These are phyloP conservation scores for Lasiodiplodia sp. DNA, from an alignment of 2,329 filamentous ascomycete genomes.

Conservation along the genomic window DNA sequence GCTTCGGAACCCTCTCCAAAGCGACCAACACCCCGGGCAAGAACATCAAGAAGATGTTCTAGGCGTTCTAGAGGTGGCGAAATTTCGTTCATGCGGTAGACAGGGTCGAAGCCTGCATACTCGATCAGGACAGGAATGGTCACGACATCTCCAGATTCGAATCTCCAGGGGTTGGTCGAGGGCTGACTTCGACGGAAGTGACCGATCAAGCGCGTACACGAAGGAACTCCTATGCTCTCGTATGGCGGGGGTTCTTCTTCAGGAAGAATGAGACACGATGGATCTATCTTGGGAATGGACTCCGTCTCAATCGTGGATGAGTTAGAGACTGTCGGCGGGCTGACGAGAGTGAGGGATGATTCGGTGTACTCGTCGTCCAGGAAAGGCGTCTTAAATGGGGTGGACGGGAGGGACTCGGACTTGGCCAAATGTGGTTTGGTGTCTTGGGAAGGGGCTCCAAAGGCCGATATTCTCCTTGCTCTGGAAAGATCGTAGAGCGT, in stretches of 20 bases:
- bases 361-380: constrained; percentile 39
- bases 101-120: constrained; percentile 64
- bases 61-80: constrained; percentile 55
- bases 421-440: constrained; percentile 16
- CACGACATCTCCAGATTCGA: constrained; percentile 42
- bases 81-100: constrained; percentile 56
- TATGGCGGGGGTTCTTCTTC: constrained; percentile 58
- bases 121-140: constrained; percentile 71
- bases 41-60: constrained; percentile 48
- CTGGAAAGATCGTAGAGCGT: constrained; percentile 79
- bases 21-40: constrained; percentile 33
- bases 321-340: constrained; percentile 40
- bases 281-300: constrained; percentile 51
- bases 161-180: constrained; percentile 48
- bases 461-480: constrained; percentile 58
- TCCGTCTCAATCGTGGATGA: constrained; percentile 14
- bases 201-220: constrained; percentile 55
- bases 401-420: constrained; percentile 13
- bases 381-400: constrained; percentile 20
- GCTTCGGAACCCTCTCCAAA: constrained; percentile 40
- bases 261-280: constrained; percentile 51
- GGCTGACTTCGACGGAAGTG: constrained; percentile 44
- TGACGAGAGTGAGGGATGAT: constrained; percentile 54
- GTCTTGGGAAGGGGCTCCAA: constrained; percentile 1
- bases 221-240: constrained; percentile 53